Percentiles rank a stretch among this genome's conserved stretches.
Evolutionary conservation across 805 yeast species (phyloP).

Genomic region (Nakazawaea ishiwadae): DNA sequence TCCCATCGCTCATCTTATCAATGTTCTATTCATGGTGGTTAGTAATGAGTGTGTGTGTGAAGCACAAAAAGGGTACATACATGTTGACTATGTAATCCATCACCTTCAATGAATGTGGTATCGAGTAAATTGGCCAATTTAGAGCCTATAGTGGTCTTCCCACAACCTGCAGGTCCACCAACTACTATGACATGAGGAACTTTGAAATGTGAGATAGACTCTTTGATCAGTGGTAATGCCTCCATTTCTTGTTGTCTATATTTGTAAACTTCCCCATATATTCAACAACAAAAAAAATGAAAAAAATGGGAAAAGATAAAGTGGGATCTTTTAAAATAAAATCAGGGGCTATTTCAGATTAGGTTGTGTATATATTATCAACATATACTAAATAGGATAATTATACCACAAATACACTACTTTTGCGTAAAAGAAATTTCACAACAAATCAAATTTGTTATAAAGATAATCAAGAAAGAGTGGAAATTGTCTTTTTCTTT

Average conservation of each 20-base stretch:
- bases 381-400: no score
- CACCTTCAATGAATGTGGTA: slow-evolving; percentile 80
- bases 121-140: slow-evolving; percentile 38
- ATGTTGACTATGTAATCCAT: slow-evolving; percentile 59
- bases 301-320: no score
- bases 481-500: no score
- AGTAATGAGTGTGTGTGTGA: not conserved
- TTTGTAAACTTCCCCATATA: no score
- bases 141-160: slow-evolving; percentile 77
- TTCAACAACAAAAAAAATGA: no score
- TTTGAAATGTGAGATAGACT: not conserved
- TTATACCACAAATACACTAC: no score
- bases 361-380: no score
- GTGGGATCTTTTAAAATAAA: no score
- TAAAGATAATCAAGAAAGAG: not conserved
- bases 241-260: not conserved
- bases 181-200: slow-evolving; percentile 39
- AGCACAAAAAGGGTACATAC: slow-evolving; percentile 1
- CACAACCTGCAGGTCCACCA: slow-evolving; percentile 97
- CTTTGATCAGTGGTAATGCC: not conserved
- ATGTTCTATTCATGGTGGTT: slow-evolving; percentile 39
- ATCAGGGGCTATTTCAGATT: no score
- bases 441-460: not conserved
- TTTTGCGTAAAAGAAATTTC: not conserved
- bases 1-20: slow-evolving; percentile 76